These are phyloP conservation scores for Lathyrus oleraceus DNA, from an alignment of 306 rosid species.

Conservation along the genomic window DNA sequence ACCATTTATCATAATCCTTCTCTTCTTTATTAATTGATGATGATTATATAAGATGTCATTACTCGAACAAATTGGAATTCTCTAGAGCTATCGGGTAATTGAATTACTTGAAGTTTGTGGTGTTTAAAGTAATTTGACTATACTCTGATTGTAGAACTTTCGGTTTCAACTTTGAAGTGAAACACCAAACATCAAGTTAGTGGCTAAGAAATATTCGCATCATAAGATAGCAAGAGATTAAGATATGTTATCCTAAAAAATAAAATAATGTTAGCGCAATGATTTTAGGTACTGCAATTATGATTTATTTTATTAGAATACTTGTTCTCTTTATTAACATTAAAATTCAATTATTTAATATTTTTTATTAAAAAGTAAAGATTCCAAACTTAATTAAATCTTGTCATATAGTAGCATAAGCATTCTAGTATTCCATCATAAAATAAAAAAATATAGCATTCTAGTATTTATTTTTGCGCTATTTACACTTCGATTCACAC, in stretches of 20 bases:
- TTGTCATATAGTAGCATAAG: no score
- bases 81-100: not conserved
- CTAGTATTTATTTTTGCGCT: not conserved
- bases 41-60: not conserved
- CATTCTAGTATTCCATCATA: no score
- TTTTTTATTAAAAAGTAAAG: no score
- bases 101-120: conserved; percentile 5
- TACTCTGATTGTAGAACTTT: not conserved
- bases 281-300: not conserved
- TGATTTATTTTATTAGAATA: conserved; percentile 7
- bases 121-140: not conserved
- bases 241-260: conserved; percentile 41
- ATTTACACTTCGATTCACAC: not conserved
- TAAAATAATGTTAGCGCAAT: not conserved
- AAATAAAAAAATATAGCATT: no score
- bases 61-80: not conserved
- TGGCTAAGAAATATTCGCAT: conserved; percentile 32
- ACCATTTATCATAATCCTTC: no score
- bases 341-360: no score
- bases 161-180: not conserved
- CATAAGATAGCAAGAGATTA: conserved; percentile 22
- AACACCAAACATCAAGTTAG: conserved; percentile 24
- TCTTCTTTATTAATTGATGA: not conserved
- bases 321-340: conserved; percentile 33
- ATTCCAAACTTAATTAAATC: no score